A percentile compares a stretch with the other conserved stretches of the same genome.
These are phyloP conservation scores for Arthrobotrys sinensis DNA, from an alignment of 2,329 filamentous ascomycete genomes.

Conservation along the genomic window DNA sequence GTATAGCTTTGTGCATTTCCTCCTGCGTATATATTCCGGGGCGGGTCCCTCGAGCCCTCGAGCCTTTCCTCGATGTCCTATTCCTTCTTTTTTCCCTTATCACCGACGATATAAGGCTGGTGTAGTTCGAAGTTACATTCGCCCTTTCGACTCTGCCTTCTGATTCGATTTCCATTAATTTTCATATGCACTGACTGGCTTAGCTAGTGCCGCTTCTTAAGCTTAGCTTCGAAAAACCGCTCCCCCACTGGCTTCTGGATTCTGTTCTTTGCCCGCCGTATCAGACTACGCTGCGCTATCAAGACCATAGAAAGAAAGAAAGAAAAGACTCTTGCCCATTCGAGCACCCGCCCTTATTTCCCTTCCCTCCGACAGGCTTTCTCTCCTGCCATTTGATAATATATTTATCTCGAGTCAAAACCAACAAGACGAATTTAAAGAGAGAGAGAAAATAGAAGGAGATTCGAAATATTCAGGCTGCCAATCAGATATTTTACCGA, in stretches of 20 bases:
- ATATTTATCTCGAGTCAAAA: constrained; percentile 5
- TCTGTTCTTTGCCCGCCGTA: constrained; percentile 42
- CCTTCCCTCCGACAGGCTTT: constrained; percentile 17
- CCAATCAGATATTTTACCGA: constrained; percentile 62
- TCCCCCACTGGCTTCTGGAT: constrained; percentile 40
- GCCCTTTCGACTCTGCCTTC: constrained; percentile 5
- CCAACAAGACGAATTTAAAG: neutral
- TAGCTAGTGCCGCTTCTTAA: constrained; percentile 28
- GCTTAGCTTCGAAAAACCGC: constrained; percentile 28
- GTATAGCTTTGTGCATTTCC: constrained; percentile 1
- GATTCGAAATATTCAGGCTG: constrained; percentile 22
- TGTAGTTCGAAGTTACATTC: constrained; percentile 13
- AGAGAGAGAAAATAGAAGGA: constrained; percentile 23
- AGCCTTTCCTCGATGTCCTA: neutral
- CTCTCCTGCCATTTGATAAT: constrained; percentile 34
- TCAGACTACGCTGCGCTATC: constrained; percentile 17
- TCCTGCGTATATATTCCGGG: constrained; percentile 4
- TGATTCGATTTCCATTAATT: constrained; percentile 27
- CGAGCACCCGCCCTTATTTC: constrained; percentile 23
- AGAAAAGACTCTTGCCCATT: constrained; percentile 36
- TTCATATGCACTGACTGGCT: constrained; percentile 32
- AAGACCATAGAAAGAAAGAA: neutral
- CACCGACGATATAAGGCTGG: constrained; percentile 25
- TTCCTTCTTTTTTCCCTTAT: constrained; percentile 26
- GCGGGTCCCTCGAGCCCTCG: neutral